Evolutionary conservation across 768 basidiomycete genomes (phyloP).

Genomic region (Pulveroboletus sp.): DNA sequence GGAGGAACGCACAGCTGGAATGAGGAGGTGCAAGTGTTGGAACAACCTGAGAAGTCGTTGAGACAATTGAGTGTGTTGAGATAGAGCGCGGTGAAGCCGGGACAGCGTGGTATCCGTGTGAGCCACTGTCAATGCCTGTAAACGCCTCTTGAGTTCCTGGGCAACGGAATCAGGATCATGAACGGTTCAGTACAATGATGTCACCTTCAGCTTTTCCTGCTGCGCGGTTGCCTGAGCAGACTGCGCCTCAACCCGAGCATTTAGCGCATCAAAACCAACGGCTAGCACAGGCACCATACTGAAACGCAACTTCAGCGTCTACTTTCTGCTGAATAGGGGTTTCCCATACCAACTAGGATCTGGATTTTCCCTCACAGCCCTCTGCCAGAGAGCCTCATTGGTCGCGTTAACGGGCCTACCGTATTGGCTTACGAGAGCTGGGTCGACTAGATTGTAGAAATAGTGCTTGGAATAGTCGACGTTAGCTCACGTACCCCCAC

Average conservation of each 20-base stretch:
- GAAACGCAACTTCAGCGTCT: slow-evolving; percentile 6
- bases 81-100: slow-evolving; percentile 57
- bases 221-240: slow-evolving; percentile 60
- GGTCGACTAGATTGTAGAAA: slow-evolving; percentile 83
- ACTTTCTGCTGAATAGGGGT: background rate
- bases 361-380: slow-evolving; percentile 76
- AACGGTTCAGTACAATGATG: background rate
- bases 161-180: slow-evolving; percentile 5
- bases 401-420: slow-evolving; percentile 67
- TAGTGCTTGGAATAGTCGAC: slow-evolving; percentile 46
- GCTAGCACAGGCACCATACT: slow-evolving; percentile 80
- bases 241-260: slow-evolving; percentile 75
- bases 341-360: slow-evolving; percentile 62
- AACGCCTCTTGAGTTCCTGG: slow-evolving; percentile 63
- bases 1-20: slow-evolving; percentile 69
- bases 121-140: slow-evolving; percentile 54
- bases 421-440: slow-evolving; percentile 58
- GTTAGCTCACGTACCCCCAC: background rate
- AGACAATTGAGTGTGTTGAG: slow-evolving; percentile 62
- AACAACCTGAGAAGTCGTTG: slow-evolving; percentile 66
- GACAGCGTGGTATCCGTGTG: slow-evolving; percentile 66
- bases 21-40: slow-evolving; percentile 74
- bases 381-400: slow-evolving; percentile 72
- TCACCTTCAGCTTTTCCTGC: slow-evolving; percentile 58
- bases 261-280: slow-evolving; percentile 76